These are phyloP conservation scores for Isatis tinctoria DNA, from an alignment of 345 rosid species.

Conservation along the genomic window DNA sequence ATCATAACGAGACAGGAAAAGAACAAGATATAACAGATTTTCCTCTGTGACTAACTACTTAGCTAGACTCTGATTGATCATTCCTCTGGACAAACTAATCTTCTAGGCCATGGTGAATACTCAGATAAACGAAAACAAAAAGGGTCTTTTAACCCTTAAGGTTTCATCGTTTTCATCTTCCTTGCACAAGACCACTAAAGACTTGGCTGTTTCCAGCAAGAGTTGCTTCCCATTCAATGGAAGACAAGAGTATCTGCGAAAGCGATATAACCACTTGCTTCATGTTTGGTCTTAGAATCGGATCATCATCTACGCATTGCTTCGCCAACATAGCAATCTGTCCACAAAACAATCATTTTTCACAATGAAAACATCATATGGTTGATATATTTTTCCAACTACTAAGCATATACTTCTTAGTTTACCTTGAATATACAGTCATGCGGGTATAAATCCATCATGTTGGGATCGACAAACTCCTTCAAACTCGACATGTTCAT, in stretches of 20 bases:
- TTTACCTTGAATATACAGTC: conserved; percentile 91
- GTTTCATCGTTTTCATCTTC: conserved; percentile 45
- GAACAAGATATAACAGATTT: background rate
- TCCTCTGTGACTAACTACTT: conserved; percentile 12
- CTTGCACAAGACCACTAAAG: conserved; percentile 95
- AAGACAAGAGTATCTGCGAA: conserved; percentile 84
- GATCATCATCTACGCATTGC: conserved; percentile 94
- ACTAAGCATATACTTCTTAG: background rate
- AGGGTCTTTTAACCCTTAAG: background rate
- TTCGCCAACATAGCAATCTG: conserved; percentile 87
- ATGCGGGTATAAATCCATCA: conserved; percentile 90
- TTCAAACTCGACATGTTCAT: conserved; percentile 67
- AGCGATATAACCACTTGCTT: conserved; percentile 85
- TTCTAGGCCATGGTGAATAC: conserved; percentile 3
- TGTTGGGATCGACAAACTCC: conserved; percentile 63
- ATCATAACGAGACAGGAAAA: background rate
- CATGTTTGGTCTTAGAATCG: conserved; percentile 90
- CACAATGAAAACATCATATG: background rate
- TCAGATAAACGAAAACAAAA: background rate
- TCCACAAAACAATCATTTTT: background rate
- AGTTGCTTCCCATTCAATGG: conserved; percentile 99
- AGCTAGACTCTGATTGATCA: background rate
- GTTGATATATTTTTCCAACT: background rate
- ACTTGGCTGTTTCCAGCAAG: conserved; percentile 97
- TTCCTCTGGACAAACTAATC: conserved; percentile 14